Evolutionary conservation across 441 rosid genomes (phyloP).

Genomic region (Theobroma grandiflorum): DNA sequence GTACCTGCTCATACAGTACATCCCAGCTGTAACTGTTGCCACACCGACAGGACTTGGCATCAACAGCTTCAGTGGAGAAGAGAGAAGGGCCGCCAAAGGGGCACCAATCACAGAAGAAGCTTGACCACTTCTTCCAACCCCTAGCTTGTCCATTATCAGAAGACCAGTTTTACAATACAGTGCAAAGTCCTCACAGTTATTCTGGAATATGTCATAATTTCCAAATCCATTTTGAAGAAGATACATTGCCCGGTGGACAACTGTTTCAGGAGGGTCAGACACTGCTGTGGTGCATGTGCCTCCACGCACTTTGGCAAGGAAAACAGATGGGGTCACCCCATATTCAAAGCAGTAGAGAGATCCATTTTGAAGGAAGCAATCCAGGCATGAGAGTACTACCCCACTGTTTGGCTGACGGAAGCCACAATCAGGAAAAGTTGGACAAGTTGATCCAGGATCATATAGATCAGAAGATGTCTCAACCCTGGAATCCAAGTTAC

Average conservation of each 20-base stretch:
- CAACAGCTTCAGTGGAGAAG: slow-evolving; percentile 84
- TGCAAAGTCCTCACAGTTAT: slow-evolving; percentile 97
- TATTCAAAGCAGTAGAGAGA: slow-evolving; percentile 85
- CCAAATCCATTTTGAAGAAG: slow-evolving; percentile 98
- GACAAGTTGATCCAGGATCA: slow-evolving; percentile 62
- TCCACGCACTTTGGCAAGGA: slow-evolving; percentile 87
- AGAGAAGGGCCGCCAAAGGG: slow-evolving; percentile 88
- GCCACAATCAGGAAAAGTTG: slow-evolving; percentile 92
- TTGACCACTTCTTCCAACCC: slow-evolving; percentile 96
- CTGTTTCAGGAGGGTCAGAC: slow-evolving; percentile 64
- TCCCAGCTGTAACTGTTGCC: slow-evolving; percentile 91
- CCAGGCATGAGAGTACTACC: slow-evolving; percentile 86
- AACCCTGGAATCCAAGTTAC: slow-evolving; percentile 42
- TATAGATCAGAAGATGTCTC: slow-evolving; percentile 50
- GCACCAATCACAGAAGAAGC: slow-evolving; percentile 89
- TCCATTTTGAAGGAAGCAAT: slow-evolving; percentile 86
- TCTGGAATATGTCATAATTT: slow-evolving; percentile 84
- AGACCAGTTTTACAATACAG: slow-evolving; percentile 94
- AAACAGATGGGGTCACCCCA: slow-evolving; percentile 72
- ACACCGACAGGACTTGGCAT: slow-evolving; percentile 95
- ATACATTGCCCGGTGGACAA: slow-evolving; percentile 91
- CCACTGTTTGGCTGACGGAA: slow-evolving; percentile 87
- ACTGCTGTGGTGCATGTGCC: slow-evolving; percentile 94
- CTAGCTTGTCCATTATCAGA: slow-evolving; percentile 68
- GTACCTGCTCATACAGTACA: slow-evolving; percentile 96